Percentiles rank a stretch among this genome's conserved stretches.
phyloP scores from a whole-genome alignment of 2,329 filamentous ascomycete species.

The Helotiales sp. region DNA sequence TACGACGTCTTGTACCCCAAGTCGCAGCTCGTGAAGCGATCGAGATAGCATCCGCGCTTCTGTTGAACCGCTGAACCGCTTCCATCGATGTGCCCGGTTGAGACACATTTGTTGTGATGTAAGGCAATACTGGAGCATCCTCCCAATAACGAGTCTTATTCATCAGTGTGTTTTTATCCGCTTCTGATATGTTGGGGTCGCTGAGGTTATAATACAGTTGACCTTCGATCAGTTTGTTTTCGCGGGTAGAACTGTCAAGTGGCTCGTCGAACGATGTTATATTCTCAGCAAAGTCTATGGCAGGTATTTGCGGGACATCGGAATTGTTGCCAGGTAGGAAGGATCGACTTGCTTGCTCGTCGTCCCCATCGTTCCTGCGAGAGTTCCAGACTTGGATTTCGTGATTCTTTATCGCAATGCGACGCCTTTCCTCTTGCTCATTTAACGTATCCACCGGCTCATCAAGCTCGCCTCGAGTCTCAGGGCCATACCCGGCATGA shows the following conservation, averaged over 20 bases:
- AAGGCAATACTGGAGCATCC: constrained; percentile 39
- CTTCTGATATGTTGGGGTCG: constrained; percentile 22
- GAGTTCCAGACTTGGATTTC: constrained; percentile 38
- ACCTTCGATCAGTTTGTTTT: constrained; percentile 33
- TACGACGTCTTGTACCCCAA: constrained; percentile 67
- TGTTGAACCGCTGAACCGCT: constrained; percentile 47
- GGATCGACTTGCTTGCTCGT: constrained; percentile 22
- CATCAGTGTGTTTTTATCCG: constrained; percentile 31
- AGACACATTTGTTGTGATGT: constrained; percentile 37
- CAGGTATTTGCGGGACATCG: constrained; percentile 12
- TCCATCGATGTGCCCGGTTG: constrained; percentile 49
- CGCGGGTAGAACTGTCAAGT: constrained; percentile 29
- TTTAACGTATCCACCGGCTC: constrained; percentile 32
- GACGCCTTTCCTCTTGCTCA: constrained; percentile 32
- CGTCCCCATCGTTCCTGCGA: constrained; percentile 23
- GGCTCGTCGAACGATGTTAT: constrained; percentile 31
- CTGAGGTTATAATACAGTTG: constrained; percentile 33
- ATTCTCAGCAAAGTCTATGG: constrained; percentile 17
- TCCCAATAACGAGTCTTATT: constrained; percentile 33
- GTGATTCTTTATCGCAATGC: constrained; percentile 32
- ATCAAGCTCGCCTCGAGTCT: constrained; percentile 27
- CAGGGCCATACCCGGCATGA: constrained; percentile 32
- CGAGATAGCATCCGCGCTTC: constrained; percentile 49
- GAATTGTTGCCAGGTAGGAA: constrained; percentile 20
- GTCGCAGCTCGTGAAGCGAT: constrained; percentile 65